These are phyloP conservation scores for Sugiyamaella marilandica DNA, from an alignment of 805 yeast species.

Conservation along the genomic window DNA sequence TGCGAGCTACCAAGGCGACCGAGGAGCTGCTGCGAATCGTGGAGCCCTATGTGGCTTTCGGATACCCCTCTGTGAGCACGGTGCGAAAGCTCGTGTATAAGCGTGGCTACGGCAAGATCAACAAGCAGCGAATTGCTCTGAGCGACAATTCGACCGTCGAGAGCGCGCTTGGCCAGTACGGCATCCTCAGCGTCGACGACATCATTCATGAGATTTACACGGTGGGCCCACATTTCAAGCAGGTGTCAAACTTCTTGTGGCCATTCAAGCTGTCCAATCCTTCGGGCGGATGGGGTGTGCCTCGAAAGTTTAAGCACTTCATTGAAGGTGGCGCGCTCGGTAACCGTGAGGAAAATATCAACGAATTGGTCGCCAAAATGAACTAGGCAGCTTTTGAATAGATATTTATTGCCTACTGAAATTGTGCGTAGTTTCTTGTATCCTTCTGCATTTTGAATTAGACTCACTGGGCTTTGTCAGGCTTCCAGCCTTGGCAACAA, in stretches of 20 bases:
- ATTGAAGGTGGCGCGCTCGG: constrained; percentile 84
- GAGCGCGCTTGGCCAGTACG: constrained; percentile 66
- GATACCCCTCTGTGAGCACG: constrained; percentile 72
- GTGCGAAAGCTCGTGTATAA: constrained; percentile 71
- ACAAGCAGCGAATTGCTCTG: constrained; percentile 71
- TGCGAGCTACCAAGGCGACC: constrained; percentile 76
- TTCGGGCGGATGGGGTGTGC: constrained; percentile 75
- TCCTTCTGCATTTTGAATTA: too few species aligned
- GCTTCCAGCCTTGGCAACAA: too few species aligned
- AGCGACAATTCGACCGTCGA: constrained; percentile 69
- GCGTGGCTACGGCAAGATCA: constrained; percentile 81
- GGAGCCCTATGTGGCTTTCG: constrained; percentile 78
- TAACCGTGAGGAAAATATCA: constrained; percentile 76
- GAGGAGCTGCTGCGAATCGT: constrained; percentile 69
- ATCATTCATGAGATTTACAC: constrained; percentile 78
- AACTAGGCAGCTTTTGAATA: constrained; percentile 39
- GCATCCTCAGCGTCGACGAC: constrained; percentile 70
- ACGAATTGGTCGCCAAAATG: constrained; percentile 68
- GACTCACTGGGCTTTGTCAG: too few species aligned
- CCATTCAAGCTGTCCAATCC: constrained; percentile 83
- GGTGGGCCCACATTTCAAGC: constrained; percentile 82
- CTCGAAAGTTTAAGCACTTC: constrained; percentile 77
- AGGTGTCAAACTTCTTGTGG: constrained; percentile 80
- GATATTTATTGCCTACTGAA: not conserved
- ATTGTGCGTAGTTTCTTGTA: too few species aligned